Conservation (phyloP, 257 asterid genomes). For the Solanum sejunctum region DNA sequence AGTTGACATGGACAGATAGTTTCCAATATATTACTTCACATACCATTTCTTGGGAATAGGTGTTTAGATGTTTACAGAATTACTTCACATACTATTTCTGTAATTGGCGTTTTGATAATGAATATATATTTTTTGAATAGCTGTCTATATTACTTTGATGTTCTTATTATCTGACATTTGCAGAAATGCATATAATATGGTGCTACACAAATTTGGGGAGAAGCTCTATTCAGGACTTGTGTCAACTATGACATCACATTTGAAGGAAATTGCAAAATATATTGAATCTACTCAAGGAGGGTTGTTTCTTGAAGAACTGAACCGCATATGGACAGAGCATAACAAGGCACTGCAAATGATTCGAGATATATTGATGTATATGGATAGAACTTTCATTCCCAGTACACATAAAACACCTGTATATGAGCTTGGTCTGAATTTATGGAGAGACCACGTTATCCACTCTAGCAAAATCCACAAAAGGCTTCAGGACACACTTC, state of each 20-base stretch:
- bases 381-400: constrained; percentile 24
- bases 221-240: constrained; percentile 25
- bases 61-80: not conserved
- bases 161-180: not conserved
- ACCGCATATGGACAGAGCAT: constrained; percentile 20
- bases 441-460: constrained; percentile 23
- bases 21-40: not conserved
- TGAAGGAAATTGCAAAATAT: constrained; percentile 17
- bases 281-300: constrained; percentile 20
- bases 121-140: not conserved
- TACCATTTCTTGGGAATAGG: not conserved
- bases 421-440: constrained; percentile 20
- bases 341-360: constrained; percentile 29
- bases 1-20: not conserved
- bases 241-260: constrained; percentile 21
- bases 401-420: constrained; percentile 23
- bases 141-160: not conserved
- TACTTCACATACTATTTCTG: not conserved
- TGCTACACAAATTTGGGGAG: constrained; percentile 27
- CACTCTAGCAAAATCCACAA: constrained; percentile 17
- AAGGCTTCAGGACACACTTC: constrained; percentile 21
- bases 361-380: constrained; percentile 24
- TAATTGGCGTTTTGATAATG: not conserved
- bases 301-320: constrained; percentile 20
- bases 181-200: constrained; percentile 30